Evolutionary conservation across 768 basidiomycete species (phyloP).

Genomic region (Cyclocybe cylindracea): DNA sequence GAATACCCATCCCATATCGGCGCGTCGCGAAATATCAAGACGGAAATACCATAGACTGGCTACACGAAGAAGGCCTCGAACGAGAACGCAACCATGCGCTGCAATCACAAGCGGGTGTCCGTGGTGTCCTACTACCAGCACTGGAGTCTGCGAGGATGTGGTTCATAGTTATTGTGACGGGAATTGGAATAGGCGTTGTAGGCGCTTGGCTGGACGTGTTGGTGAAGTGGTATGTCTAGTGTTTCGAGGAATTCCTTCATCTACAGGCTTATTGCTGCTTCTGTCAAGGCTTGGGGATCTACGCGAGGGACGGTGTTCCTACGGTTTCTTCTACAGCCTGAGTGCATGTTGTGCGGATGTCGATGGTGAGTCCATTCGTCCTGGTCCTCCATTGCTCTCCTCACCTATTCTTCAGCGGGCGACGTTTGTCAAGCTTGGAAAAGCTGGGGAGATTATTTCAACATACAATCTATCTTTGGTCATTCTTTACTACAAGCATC

Average conservation of each 20-base stretch:
- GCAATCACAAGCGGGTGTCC: constrained; percentile 52
- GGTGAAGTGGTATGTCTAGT: constrained; percentile 61
- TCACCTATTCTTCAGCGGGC: constrained; percentile 45
- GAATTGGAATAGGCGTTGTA: constrained; percentile 64
- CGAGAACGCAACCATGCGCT: constrained; percentile 54
- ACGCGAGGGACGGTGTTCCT: constrained; percentile 66
- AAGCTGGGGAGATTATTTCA: constrained; percentile 64
- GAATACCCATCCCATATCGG: constrained; percentile 28
- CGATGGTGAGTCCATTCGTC: constrained; percentile 43
- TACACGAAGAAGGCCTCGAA: constrained; percentile 64
- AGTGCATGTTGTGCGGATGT: constrained; percentile 71
- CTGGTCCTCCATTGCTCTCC: constrained; percentile 2
- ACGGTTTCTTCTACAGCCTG: constrained; percentile 73
- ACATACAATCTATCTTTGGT: constrained; percentile 53
- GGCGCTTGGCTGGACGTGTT: constrained; percentile 76
- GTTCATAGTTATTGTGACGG: constrained; percentile 68
- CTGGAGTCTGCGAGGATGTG: constrained; percentile 62
- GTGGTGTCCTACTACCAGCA: constrained; percentile 55
- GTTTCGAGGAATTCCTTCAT: neutral
- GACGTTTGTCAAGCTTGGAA: constrained; percentile 68
- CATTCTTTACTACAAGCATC: constrained; percentile 66
- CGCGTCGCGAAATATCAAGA: constrained; percentile 49
- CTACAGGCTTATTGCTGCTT: constrained; percentile 1
- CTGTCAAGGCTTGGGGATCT: constrained; percentile 62
- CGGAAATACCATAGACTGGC: constrained; percentile 69